Percentiles rank a stretch among this genome's conserved stretches.
Conservation (phyloP, 139 green algal genomes). For the Parachlorella kessleri region DNA sequence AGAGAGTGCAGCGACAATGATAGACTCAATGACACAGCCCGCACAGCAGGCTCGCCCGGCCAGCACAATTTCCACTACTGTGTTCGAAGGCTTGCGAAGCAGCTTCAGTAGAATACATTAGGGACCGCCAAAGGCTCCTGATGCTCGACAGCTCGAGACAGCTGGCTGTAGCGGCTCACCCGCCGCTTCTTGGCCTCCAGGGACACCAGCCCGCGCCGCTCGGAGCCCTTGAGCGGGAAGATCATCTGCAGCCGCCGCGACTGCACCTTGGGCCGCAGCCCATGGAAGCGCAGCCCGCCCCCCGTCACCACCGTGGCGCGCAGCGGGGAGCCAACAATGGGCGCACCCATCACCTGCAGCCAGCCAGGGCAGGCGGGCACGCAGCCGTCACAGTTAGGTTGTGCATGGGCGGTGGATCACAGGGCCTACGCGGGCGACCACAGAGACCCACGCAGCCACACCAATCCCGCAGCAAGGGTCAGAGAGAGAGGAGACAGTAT, state of each 20-base stretch:
- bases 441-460: too few relatives aligned
- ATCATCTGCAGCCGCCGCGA: constrained; percentile 77
- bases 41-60: background rate
- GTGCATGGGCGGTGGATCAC: too few relatives aligned
- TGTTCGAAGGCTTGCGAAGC: too few relatives aligned
- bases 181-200: constrained; percentile 79
- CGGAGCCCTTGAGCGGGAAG: constrained; percentile 67
- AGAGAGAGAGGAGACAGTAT: too few relatives aligned
- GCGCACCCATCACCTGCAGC: constrained; percentile 74
- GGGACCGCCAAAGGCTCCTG: too few relatives aligned
- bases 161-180: too few relatives aligned
- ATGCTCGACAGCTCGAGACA: too few relatives aligned
- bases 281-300: constrained; percentile 60
- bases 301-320: constrained; percentile 68
- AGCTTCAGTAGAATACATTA: too few relatives aligned
- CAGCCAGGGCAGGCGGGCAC: background rate
- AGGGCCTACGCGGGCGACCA: too few relatives aligned
- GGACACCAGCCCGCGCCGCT: constrained; percentile 74
- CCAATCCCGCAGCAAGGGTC: too few relatives aligned
- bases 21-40: background rate
- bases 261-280: constrained; percentile 41
- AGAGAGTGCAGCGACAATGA: background rate
- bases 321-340: constrained; percentile 62
- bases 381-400: background rate
- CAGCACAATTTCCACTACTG: too few relatives aligned